These are phyloP conservation scores for Scheffersomyces segobiensis DNA, from an alignment of 1,139 yeast species.

Conservation along the genomic window DNA sequence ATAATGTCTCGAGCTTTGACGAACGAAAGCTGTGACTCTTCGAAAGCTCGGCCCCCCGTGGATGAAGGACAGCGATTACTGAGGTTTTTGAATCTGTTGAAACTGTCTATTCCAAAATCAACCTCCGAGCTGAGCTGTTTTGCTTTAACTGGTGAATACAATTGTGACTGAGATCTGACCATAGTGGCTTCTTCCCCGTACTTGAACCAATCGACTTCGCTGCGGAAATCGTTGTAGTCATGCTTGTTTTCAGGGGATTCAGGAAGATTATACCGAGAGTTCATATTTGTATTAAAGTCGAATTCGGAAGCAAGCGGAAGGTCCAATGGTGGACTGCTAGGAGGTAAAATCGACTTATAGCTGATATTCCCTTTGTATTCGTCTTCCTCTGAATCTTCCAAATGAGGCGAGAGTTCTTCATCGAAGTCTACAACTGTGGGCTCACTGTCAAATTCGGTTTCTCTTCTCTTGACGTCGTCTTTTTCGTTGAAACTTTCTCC, in stretches of 20 bases:
- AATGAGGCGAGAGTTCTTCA: constrained; percentile 8
- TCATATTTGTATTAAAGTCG: constrained; percentile 23
- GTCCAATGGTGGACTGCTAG: constrained; percentile 35
- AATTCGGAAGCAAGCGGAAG: constrained; percentile 27
- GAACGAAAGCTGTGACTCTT: constrained; percentile 7
- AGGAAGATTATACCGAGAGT: constrained; percentile 22
- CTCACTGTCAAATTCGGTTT: constrained; percentile 16
- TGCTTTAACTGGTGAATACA: constrained; percentile 8
- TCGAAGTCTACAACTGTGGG: constrained; percentile 21
- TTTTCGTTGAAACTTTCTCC: constrained; percentile 50
- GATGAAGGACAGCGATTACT: constrained; percentile 30
- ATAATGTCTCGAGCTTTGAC: constrained; percentile 34
- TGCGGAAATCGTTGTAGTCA: constrained; percentile 7
- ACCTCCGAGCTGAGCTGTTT: constrained; percentile 39
- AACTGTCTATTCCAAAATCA: constrained; percentile 49
- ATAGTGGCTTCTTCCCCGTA: constrained; percentile 4
- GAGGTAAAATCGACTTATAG: constrained; percentile 16
- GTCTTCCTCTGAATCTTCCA: constrained; percentile 8
- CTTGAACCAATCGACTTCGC: constrained; percentile 8
- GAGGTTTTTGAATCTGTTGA: constrained; percentile 40
- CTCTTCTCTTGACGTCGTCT: constrained; percentile 43
- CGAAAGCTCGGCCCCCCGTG: constrained; percentile 9
- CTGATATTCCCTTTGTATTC: background rate
- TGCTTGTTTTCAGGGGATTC: constrained; percentile 22
- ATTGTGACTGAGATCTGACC: constrained; percentile 4